Base-by-base conservation (phyloP, 495 filamentous ascomycete genomes). In the Lichenothelia convexa region DNA sequence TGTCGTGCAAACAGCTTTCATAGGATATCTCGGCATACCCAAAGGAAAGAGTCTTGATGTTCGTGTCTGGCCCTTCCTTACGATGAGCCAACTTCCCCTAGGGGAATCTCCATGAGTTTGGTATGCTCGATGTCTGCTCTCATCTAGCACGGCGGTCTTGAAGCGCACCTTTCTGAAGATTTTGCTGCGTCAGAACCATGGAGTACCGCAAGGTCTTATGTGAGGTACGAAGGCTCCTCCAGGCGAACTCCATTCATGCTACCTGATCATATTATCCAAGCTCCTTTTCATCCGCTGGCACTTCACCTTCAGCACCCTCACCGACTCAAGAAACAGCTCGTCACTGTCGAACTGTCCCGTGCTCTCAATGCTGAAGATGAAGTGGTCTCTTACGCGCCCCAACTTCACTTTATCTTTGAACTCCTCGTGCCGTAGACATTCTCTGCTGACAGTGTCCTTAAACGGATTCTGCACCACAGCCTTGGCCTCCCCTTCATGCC, bases 331-430 rank as follows among this genome's bases (percentile, higher is more conserved):
- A 67, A 95, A 93, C 35, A 95, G 63, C 53, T 78, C 70, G 46
- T 93, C 85, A 50, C 83, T 89, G 18, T 82, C 72, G 54, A 80
- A 87, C 58, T 95, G 89, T 7, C 91, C 91, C 7, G 82, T 77
- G 60, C 85, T 93, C 66, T 99, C 91, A 5, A 99, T 64, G 38
- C 70, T 74, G 66, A 84, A 99, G 57, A 99, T 94, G 52, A 99
- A 99, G 58, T 99, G 91, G 59, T 99, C 91, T 42, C 79, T 61
- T 27, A 81, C 59, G 20, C 91, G 68, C 30, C 91, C 91, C 9
- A 99, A 66, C 63, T 83, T 86, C 36, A 99, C 91, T 65, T 91
- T 95, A 40, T 67, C 79, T 47, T 89, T 69, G 64, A 99, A 95
- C 57, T 95, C 91, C 27, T 73, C 70, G 51, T 99, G 87, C 29